phyloP scores from a whole-genome alignment of 1,284 basidiomycete genomes.

The Porphyrellus sp. region DNA sequence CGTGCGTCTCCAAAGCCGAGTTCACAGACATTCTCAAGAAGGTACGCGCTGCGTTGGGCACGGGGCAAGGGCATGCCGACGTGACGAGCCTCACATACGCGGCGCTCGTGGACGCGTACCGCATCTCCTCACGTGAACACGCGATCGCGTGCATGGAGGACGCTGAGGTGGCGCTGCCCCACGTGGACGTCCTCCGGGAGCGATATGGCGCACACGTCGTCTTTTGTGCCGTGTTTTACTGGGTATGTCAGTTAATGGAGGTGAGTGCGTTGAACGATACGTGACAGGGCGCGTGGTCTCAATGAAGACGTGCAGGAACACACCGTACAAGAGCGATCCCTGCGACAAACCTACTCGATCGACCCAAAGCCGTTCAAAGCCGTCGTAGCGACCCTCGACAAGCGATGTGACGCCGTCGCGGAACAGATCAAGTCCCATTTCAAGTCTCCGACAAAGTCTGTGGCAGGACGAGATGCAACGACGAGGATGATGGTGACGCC shows the following conservation, averaged over 20 bases:
- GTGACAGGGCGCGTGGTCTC: neutral
- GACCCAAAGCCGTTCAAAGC: slow-evolving; percentile 19
- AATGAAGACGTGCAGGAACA: slow-evolving; percentile 16
- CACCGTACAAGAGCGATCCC: slow-evolving; percentile 18
- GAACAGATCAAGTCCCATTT: slow-evolving; percentile 23
- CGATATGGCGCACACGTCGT: slow-evolving; percentile 18
- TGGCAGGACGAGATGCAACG: slow-evolving; percentile 2
- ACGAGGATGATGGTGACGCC: neutral
- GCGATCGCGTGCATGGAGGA: slow-evolving; percentile 32
- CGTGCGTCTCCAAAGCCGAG: slow-evolving; percentile 23
- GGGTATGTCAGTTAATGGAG: slow-evolving; percentile 35
- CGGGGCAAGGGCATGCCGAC: neutral
- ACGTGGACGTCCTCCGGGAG: slow-evolving; percentile 16
- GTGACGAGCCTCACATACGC: slow-evolving; percentile 20
- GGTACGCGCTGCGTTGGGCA: slow-evolving; percentile 20
- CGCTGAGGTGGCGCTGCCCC: slow-evolving; percentile 22
- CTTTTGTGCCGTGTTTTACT: slow-evolving; percentile 32
- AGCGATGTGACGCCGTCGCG: slow-evolving; percentile 27
- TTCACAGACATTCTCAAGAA: slow-evolving; percentile 27
- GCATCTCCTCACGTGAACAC: slow-evolving; percentile 7
- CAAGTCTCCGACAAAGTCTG: slow-evolving; percentile 24
- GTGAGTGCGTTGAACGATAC: slow-evolving; percentile 3
- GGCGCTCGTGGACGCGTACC: slow-evolving; percentile 23
- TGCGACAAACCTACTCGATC: slow-evolving; percentile 22
- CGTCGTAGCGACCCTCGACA: slow-evolving; percentile 22